These are phyloP conservation scores for Tulasnella sp. DNA, from an alignment of 768 basidiomycete genomes.

Conservation along the genomic window DNA sequence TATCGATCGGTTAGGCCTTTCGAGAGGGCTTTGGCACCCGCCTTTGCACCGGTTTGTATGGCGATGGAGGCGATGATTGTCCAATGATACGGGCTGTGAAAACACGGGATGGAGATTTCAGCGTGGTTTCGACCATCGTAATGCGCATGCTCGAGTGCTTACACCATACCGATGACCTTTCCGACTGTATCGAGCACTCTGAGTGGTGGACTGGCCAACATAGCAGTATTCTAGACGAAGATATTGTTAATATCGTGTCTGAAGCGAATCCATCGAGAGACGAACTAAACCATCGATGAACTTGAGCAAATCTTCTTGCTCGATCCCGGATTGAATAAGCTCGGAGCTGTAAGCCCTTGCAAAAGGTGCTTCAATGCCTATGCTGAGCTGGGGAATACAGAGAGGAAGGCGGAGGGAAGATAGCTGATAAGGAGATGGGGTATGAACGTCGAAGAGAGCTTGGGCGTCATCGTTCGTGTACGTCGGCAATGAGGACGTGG, in stretches of 20 bases:
- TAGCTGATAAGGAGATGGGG: not conserved
- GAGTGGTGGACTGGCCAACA: slow-evolving; percentile 10
- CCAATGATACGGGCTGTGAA: slow-evolving; percentile 9
- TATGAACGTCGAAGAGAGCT: not conserved
- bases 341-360: slow-evolving; percentile 1
- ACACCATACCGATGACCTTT: slow-evolving; percentile 13
- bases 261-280: not conserved
- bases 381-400: not conserved
- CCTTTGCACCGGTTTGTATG: slow-evolving; percentile 4
- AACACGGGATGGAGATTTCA: not conserved
- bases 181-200: slow-evolving; percentile 10
- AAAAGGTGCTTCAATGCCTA: not conserved
- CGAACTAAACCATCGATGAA: slow-evolving; percentile 9
- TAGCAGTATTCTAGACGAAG: not conserved
- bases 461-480: slow-evolving; percentile 9
- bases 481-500: not conserved
- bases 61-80: not conserved
- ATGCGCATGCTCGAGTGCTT: too few species aligned
- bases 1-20: slow-evolving; percentile 15
- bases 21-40: slow-evolving; percentile 7
- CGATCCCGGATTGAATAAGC: not conserved
- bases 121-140: not conserved
- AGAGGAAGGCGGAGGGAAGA: not conserved
- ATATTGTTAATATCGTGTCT: too few species aligned
- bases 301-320: slow-evolving; percentile 7